phyloP scores from a whole-genome alignment of 2,329 filamentous ascomycete genomes.

The Paraphaeosphaeria sporulosa region DNA sequence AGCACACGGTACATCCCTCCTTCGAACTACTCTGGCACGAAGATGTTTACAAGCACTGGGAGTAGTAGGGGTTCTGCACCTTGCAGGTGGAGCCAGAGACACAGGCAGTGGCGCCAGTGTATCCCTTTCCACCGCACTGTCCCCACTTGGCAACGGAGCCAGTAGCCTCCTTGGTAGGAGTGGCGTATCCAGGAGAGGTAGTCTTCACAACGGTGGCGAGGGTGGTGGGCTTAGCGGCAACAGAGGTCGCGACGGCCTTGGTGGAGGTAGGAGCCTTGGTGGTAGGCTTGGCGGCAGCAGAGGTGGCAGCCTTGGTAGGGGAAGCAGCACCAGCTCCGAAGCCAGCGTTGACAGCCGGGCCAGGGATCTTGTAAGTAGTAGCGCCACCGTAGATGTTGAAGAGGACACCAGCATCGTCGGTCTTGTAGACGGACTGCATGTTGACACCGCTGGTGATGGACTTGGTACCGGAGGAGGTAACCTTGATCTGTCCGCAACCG shows the following conservation, averaged over 20 bases:
- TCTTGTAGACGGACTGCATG: slow-evolving; percentile 55
- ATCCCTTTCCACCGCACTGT: slow-evolving; percentile 57
- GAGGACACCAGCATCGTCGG: slow-evolving; percentile 51
- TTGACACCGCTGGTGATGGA: slow-evolving; percentile 53
- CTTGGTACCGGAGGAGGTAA: slow-evolving; percentile 43
- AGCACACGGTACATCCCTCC: not conserved
- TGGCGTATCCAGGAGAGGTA: slow-evolving; percentile 13
- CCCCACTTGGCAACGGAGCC: slow-evolving; percentile 34
- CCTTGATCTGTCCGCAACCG: slow-evolving; percentile 54
- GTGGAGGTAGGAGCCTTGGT: not conserved
- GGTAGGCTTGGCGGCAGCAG: slow-evolving; percentile 14
- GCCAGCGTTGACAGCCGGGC: slow-evolving; percentile 41
- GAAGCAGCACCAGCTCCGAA: slow-evolving; percentile 22
- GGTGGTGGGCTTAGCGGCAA: slow-evolving; percentile 24
- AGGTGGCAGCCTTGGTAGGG: slow-evolving; percentile 12
- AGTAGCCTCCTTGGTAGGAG: slow-evolving; percentile 5
- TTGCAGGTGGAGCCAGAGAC: slow-evolving; percentile 50
- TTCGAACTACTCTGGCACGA: not conserved
- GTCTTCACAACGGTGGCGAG: slow-evolving; percentile 17
- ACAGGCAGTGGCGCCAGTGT: slow-evolving; percentile 51
- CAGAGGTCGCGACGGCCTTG: slow-evolving; percentile 4
- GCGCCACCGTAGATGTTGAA: slow-evolving; percentile 52
- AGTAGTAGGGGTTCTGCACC: slow-evolving; percentile 55
- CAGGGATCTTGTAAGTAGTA: slow-evolving; percentile 1
- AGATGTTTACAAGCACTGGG: slow-evolving; percentile 50